Evolutionary conservation across 1,139 yeast genomes (phyloP).

Genomic region (Magnusiomyces starmeri): DNA sequence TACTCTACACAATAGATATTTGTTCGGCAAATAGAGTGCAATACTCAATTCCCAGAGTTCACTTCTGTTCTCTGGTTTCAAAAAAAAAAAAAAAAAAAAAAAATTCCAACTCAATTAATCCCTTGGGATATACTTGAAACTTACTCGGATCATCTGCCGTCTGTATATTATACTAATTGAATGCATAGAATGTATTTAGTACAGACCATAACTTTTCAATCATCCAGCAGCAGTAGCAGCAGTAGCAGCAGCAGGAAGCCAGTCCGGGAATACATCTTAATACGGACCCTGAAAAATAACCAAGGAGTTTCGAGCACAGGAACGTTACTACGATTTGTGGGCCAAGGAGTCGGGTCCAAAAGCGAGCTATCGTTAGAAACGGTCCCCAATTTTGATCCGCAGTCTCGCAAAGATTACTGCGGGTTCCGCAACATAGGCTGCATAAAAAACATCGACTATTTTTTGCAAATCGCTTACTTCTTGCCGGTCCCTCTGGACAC

Average conservation of each 20-base stretch:
- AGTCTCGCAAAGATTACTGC: neutral
- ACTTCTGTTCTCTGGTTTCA: no score
- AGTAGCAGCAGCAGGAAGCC: neutral
- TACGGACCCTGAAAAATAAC: neutral
- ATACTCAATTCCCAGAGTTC: no score
- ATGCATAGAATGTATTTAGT: conserved; percentile 4
- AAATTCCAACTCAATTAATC: no score
- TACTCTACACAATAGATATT: no score
- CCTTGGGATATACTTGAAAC: no score
- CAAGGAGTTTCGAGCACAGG: neutral
- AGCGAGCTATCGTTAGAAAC: conserved; percentile 1
- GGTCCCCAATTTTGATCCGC: conserved; percentile 5
- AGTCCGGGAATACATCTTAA: neutral
- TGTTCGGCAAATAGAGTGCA: no score
- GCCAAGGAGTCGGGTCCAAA: neutral
- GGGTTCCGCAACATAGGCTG: conserved; percentile 6
- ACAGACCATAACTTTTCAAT: neutral
- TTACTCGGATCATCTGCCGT: no score
- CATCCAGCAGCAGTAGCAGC: neutral
- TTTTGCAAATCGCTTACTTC: conserved; percentile 1
- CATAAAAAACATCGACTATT: conserved; percentile 4
- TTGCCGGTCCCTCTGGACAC: conserved; percentile 4
- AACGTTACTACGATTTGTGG: neutral
- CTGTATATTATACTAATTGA: no score
- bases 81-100: no score